Base-by-base conservation (phyloP, 2,329 filamentous ascomycete genomes). In the Podosphaera fusca region DNA sequence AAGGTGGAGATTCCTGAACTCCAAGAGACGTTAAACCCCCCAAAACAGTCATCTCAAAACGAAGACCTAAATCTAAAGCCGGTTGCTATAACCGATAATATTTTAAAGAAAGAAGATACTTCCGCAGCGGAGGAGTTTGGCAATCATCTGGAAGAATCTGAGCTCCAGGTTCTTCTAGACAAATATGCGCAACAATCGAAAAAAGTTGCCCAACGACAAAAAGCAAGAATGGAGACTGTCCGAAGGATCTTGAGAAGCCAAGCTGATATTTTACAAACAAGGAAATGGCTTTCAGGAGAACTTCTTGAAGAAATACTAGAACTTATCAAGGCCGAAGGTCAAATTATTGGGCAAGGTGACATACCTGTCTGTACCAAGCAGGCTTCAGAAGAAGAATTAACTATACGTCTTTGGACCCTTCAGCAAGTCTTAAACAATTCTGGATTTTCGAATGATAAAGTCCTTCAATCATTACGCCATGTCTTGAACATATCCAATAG, bases 51-150 rank as follows among this genome's bases (percentile, higher is more conserved):
- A 7, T 42, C 38, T 14, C 38, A 12, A 42, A 12, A 12, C n/a
- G 38, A 42, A 42, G 38, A 42, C 38, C 10, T 12, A 14, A 42
- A 42, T 4, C 4, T 7, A 42, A 12, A 42, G 2, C 30, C 42
- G 49, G n/a, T 55, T 29, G 33, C 33, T 36, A n/a, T 56, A 14
- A 30, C 55, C 35, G 38, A 42, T 12, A 42, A 12, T 42, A 3
- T 42, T 42, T 42, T 12, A 12, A 42, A 38, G 10, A 29, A 31
- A 9, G 53, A 5, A 12, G 71, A 78, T 57, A 72, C 77, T 34
- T 70, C 90, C 61, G 87, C 80, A 54, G 84, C 90, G 0, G 90
- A 95, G 67, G 87, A 96, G 68, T 84, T 95, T 55, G 92, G 95
- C 67, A 81, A 74, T 61, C 87, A 94, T 64, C 77, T 96, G 14